Evolutionary conservation across 2,329 filamentous ascomycete species (phyloP).

Genomic region (Elsinoe perseae): DNA sequence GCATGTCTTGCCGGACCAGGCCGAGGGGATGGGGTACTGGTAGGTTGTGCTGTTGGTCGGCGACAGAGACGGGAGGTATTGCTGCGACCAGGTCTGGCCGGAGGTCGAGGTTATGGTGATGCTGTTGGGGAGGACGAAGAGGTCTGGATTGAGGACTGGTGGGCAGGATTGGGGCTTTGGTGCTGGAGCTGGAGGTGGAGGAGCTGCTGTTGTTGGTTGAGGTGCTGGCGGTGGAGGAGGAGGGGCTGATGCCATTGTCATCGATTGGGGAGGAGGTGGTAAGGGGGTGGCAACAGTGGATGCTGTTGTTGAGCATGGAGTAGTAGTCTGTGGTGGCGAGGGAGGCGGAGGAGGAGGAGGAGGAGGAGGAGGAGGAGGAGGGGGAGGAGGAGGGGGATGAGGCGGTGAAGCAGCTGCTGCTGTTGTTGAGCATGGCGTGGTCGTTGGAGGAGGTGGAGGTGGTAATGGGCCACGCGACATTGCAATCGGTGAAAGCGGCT

Average conservation of each 20-base stretch:
- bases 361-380: not conserved
- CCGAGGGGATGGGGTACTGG: constrained; percentile 39
- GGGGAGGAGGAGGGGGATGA: not conserved
- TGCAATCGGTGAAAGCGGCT: no score
- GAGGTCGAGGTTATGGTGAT: constrained; percentile 10
- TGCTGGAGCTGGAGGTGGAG: not conserved
- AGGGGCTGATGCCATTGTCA: not conserved
- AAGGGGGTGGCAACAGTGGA: not conserved
- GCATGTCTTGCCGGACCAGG: constrained; percentile 37
- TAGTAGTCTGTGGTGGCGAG: not conserved
- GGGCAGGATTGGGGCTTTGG: constrained; percentile 1
- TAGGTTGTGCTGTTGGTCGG: constrained; percentile 34
- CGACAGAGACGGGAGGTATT: constrained; percentile 35
- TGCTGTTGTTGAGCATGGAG: not conserved
- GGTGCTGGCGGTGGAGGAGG: not conserved
- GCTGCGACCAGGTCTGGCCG: constrained; percentile 12
- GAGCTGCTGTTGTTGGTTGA: not conserved
- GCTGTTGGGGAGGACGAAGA: constrained; percentile 14
- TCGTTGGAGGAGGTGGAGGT: not conserved
- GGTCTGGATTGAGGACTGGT: not conserved
- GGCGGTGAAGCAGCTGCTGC: not conserved
- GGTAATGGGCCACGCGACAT: no score
- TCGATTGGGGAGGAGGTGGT: not conserved
- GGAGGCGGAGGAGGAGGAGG: not conserved
- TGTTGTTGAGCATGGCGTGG: not conserved